A percentile compares a stretch with the other conserved stretches of the same genome.
These are phyloP conservation scores for Acacia pycnantha DNA, from an alignment of 331 rosid genomes.

Conservation along the genomic window DNA sequence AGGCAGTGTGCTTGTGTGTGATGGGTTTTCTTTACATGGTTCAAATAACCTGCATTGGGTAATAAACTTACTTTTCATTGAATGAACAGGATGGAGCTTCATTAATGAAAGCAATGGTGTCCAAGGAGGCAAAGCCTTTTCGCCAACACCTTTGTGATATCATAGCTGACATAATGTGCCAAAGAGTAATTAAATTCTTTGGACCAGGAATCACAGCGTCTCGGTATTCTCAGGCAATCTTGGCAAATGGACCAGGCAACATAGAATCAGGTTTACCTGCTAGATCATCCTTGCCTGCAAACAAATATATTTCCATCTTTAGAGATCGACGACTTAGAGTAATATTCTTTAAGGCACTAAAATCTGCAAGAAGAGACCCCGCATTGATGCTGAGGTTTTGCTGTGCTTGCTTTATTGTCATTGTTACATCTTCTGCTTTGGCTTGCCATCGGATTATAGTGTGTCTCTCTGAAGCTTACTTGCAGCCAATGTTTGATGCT, in stretches of 20 bases:
- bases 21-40: conserved; percentile 8
- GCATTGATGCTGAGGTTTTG: conserved; percentile 58
- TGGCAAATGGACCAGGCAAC: conserved; percentile 47
- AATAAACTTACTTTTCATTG: conserved; percentile 32
- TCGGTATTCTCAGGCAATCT: conserved; percentile 36
- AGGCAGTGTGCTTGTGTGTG: not conserved
- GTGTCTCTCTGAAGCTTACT: conserved; percentile 64
- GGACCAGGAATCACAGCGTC: conserved; percentile 44
- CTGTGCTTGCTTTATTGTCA: conserved; percentile 63
- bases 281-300: not conserved
- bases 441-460: conserved; percentile 68
- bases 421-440: conserved; percentile 58
- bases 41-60: not conserved
- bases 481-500: conserved; percentile 49
- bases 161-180: conserved; percentile 63
- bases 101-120: conserved; percentile 68
- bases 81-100: conserved; percentile 84
- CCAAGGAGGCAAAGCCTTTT: conserved; percentile 67
- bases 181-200: conserved; percentile 51
- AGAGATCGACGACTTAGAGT: conserved; percentile 74
- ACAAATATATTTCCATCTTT: conserved; percentile 50
- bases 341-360: conserved; percentile 58
- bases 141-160: conserved; percentile 65
- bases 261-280: conserved; percentile 42
- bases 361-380: conserved; percentile 64